A percentile compares a stretch with the other conserved stretches of the same genome.
Evolutionary conservation across 345 rosid genomes (phyloP).

Genomic region (Rhizophora mangle): DNA sequence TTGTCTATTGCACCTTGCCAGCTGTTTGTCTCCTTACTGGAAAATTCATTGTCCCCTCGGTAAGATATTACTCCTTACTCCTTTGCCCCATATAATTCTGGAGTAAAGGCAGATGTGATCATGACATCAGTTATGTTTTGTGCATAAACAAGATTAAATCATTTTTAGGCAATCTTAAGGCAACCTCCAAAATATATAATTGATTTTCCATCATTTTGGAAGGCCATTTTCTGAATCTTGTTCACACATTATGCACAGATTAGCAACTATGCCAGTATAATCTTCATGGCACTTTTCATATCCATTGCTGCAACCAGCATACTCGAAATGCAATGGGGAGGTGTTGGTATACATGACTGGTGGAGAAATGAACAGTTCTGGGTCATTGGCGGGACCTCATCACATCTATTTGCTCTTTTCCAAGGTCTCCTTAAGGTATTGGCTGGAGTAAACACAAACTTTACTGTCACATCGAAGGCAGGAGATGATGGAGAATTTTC

Average conservation of each 20-base stretch:
- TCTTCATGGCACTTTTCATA: constrained; percentile 56
- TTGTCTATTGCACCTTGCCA: constrained; percentile 57
- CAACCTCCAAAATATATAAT: neutral
- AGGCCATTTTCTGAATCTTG: neutral
- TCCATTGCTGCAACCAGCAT: constrained; percentile 62
- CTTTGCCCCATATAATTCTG: neutral
- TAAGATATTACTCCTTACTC: constrained; percentile 9
- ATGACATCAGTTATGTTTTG: neutral
- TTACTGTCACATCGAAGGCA: constrained; percentile 61
- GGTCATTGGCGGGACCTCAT: constrained; percentile 68
- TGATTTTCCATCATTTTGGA: neutral
- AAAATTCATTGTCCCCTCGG: constrained; percentile 66
- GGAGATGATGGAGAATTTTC: constrained; percentile 64
- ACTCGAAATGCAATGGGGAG: constrained; percentile 75
- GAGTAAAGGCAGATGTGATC: neutral
- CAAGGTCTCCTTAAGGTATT: constrained; percentile 74
- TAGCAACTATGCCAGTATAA: constrained; percentile 51
- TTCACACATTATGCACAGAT: constrained; percentile 36
- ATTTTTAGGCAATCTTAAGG: neutral
- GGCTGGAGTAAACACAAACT: constrained; percentile 61
- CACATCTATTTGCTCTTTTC: constrained; percentile 62
- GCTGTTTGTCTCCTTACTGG: constrained; percentile 66
- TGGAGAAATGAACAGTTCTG: constrained; percentile 79
- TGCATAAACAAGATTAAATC: neutral
- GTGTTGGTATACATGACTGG: constrained; percentile 70